Conservation (phyloP, 1,139 yeast genomes). For the Zygosaccharomyces pseudobailii region DNA sequence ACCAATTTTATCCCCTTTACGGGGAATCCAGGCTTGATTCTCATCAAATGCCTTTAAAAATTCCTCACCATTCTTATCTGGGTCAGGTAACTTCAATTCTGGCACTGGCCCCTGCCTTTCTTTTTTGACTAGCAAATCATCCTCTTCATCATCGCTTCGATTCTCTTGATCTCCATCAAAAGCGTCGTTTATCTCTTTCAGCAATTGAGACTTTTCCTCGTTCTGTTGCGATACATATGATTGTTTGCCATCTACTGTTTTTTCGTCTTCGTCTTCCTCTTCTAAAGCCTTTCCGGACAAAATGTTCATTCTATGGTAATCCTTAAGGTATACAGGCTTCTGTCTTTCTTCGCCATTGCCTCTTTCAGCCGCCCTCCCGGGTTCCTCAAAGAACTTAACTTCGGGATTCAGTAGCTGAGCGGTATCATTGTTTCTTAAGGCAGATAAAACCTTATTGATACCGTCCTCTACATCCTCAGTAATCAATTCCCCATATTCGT, state of each 20-base stretch:
- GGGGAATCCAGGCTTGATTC: constrained; percentile 86
- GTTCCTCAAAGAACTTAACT: constrained; percentile 66
- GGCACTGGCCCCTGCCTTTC: constrained; percentile 37
- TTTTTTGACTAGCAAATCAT: constrained; percentile 56
- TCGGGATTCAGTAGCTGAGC: constrained; percentile 58
- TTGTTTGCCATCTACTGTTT: constrained; percentile 56
- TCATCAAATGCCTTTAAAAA: constrained; percentile 70
- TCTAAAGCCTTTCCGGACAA: constrained; percentile 55
- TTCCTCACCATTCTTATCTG: constrained; percentile 55
- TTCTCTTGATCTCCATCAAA: constrained; percentile 46
- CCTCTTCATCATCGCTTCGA: constrained; percentile 44
- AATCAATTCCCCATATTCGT: constrained; percentile 81
- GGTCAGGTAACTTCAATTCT: constrained; percentile 55
- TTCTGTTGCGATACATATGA: constrained; percentile 67
- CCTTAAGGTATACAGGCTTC: constrained; percentile 85
- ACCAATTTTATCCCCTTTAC: constrained; percentile 47
- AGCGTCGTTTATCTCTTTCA: constrained; percentile 70
- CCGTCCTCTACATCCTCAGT: constrained; percentile 85
- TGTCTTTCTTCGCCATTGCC: constrained; percentile 39
- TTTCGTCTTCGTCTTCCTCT: constrained; percentile 44
- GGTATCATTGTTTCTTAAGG: constrained; percentile 62
- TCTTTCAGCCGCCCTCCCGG: constrained; percentile 39
- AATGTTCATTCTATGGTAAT: constrained; percentile 81
- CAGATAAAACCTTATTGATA: constrained; percentile 62
- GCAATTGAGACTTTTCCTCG: constrained; percentile 66